Evolutionary conservation across 202 grass and related monocot species (phyloP), one percentile per base, ranked within the genome.

Genomic region (Carex arenaria): DNA sequence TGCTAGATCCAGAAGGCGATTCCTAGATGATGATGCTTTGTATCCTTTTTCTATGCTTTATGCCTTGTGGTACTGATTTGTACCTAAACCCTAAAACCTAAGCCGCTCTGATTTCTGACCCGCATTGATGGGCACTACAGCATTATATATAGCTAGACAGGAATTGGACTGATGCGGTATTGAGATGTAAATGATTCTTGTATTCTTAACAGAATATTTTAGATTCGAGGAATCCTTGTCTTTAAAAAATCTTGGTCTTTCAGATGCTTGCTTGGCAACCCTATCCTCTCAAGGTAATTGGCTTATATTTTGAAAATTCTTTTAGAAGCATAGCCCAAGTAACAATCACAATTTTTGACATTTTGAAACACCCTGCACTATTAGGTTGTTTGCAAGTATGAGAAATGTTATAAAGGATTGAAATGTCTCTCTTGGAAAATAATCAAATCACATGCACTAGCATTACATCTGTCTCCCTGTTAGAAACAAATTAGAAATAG

Each of bases 211-310:
- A 78, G 1, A 32, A 30, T 64, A 49, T 15, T 74, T 63, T 85
- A 97, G 94, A 88, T 97, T 94, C 67, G 87, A 84, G 68, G 90
- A 89, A 54, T 91, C 93, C 7, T 52, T 93, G 76, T 96, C 92
- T 47, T 65, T 97, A 15, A 82, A 86, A 65, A 94, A 88, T 72
- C 84, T 94, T 74, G 94, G 92, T 53, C 72, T 97, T 85, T 98
- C 95, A 49, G 90, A 98, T 89, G 92, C 89, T 85, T 87, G 86
- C 72, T 84, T 94, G 59, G 95, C 92, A 19, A 81, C 89, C 67
- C 84, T 98, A 71, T 92, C 92, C 31, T 90, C 87, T 83, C 76
- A 91, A 91, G 92, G 95, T 95, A 82, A 28, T 57, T 23, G 12
- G 28, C 20, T 74, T 72, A 54, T 74, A 31, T 54, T 52, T 28